phyloP scores from a whole-genome alignment of 106 monocot genomes.

The Allium fistulosum region DNA sequence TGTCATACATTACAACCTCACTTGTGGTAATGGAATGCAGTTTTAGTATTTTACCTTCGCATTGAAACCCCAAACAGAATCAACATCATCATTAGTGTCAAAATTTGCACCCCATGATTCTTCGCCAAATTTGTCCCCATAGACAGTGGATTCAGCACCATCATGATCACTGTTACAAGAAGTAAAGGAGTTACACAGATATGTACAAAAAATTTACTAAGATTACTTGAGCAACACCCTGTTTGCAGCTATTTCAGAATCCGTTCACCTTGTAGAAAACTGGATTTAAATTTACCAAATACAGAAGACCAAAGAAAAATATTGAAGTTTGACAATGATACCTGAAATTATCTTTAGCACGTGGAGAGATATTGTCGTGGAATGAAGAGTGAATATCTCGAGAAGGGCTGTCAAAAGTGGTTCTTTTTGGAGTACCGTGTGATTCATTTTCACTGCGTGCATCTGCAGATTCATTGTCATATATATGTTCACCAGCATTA shows the following conservation, averaged over 20 bases:
- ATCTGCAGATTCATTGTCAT: slow-evolving; percentile 33
- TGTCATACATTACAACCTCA: too few species aligned
- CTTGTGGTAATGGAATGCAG: too few species aligned
- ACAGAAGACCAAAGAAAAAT: background rate
- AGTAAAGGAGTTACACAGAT: background rate
- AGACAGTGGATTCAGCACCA: slow-evolving; percentile 61
- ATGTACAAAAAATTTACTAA: slow-evolving; percentile 1
- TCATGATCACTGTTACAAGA: slow-evolving; percentile 48
- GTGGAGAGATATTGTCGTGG: slow-evolving; percentile 28
- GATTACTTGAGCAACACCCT: too few species aligned
- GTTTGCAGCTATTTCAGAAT: background rate
- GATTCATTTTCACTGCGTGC: slow-evolving; percentile 62
- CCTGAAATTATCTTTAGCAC: slow-evolving; percentile 54
- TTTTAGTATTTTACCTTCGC: slow-evolving; percentile 11
- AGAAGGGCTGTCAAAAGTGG: slow-evolving; percentile 53
- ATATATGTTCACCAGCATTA: slow-evolving; percentile 18
- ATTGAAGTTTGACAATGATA: slow-evolving; percentile 12
- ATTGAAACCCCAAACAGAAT: slow-evolving; percentile 83
- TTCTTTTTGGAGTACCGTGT: slow-evolving; percentile 47
- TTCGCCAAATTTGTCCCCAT: slow-evolving; percentile 58
- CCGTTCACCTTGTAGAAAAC: background rate
- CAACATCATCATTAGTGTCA: slow-evolving; percentile 66
- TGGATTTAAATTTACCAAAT: background rate
- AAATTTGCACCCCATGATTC: slow-evolving; percentile 71
- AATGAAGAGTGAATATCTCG: slow-evolving; percentile 28